These are phyloP conservation scores for Alternaria conjuncta DNA, from an alignment of 2,329 filamentous ascomycete species.

Conservation along the genomic window DNA sequence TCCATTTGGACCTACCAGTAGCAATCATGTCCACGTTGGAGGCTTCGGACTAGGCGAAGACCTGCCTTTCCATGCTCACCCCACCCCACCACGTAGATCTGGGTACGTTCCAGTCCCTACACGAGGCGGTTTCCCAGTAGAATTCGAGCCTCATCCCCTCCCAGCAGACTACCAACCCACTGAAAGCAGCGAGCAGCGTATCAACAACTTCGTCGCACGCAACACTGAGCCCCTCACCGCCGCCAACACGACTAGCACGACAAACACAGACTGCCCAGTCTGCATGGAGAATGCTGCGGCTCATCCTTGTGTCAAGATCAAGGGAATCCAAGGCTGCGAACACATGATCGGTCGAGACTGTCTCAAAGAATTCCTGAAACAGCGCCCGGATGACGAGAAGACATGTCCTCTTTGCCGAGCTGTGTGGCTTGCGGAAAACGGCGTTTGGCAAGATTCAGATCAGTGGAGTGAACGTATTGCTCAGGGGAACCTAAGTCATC, in stretches of 20 bases:
- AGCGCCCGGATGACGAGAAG: neutral
- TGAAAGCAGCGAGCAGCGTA: neutral
- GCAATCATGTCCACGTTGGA: neutral
- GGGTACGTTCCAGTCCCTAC: neutral
- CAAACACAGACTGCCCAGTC: conserved; percentile 1
- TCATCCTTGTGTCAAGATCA: neutral
- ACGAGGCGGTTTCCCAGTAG: neutral
- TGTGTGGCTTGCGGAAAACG: neutral
- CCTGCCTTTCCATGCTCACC: neutral
- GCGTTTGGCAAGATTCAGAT: neutral
- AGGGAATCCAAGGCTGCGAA: neutral
- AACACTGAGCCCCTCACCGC: neutral
- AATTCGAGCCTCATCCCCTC: neutral
- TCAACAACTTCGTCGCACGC: neutral
- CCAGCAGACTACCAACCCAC: neutral
- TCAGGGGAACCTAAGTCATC: neutral
- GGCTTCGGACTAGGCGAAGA: neutral
- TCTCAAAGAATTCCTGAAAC: neutral
- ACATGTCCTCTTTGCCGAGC: conserved; percentile 1
- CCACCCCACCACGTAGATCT: neutral
- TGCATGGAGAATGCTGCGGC: neutral
- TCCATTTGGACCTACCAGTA: neutral
- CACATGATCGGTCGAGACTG: neutral
- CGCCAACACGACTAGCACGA: neutral
- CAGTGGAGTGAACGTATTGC: neutral